A percentile compares a stretch with the other conserved stretches of the same genome.
Conservation (phyloP, 1,284 basidiomycete species). For the Ceratobasidium papillatum region DNA sequence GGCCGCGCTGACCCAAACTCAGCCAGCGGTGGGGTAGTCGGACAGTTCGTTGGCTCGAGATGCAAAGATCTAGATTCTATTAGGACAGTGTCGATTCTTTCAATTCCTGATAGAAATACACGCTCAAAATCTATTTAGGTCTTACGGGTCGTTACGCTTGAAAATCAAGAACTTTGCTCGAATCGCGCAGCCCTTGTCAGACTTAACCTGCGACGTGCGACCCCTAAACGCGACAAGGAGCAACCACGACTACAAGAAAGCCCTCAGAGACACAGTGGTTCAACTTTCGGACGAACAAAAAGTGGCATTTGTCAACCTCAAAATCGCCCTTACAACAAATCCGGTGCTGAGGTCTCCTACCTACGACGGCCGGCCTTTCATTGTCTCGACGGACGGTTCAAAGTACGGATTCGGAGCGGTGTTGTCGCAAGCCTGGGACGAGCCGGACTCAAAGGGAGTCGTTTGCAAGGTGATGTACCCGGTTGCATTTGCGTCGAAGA, state of each 20-base stretch:
- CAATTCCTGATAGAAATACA: neutral
- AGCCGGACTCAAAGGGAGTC: neutral
- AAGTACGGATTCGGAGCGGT: slow-evolving; percentile 52
- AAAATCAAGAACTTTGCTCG: slow-evolving; percentile 42
- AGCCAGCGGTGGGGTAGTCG: neutral
- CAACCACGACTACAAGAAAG: slow-evolving; percentile 34
- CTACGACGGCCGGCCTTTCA: slow-evolving; percentile 52
- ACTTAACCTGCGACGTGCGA: slow-evolving; percentile 46
- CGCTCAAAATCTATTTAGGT: neutral
- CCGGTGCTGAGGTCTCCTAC: slow-evolving; percentile 49
- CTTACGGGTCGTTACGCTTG: neutral
- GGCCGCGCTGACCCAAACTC: slow-evolving; percentile 6
- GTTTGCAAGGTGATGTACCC: slow-evolving; percentile 26
- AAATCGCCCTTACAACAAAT: slow-evolving; percentile 49
- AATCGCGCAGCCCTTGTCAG: slow-evolving; percentile 48
- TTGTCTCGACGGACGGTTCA: slow-evolving; percentile 53
- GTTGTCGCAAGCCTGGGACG: slow-evolving; percentile 10
- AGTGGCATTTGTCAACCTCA: slow-evolving; percentile 50
- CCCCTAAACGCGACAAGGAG: neutral
- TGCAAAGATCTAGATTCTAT: neutral
- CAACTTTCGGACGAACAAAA: slow-evolving; percentile 50
- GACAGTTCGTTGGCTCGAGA: neutral
- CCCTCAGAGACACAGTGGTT: slow-evolving; percentile 6
- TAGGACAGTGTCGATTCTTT: neutral
- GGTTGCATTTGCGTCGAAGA: slow-evolving; percentile 44